Conservation (phyloP, 2,329 filamentous ascomycete genomes). For the Arthroderma uncinatum region DNA sequence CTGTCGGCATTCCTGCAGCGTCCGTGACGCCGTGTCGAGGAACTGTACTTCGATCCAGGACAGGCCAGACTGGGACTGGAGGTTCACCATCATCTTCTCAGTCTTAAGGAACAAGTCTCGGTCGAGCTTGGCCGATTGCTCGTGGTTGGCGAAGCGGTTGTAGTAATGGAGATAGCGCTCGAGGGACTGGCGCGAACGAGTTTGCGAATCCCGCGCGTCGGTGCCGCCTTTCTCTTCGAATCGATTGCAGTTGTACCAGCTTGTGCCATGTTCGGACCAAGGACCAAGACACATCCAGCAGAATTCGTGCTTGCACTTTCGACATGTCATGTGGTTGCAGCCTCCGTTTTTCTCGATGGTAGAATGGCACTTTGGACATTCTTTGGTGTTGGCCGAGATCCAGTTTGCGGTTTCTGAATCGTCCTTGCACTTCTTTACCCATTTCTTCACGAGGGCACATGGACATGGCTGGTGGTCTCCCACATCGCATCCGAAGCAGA, state of each 20-base stretch:
- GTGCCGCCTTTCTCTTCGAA: slow-evolving; percentile 92
- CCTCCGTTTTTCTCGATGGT: slow-evolving; percentile 99
- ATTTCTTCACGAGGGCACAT: slow-evolving; percentile 81
- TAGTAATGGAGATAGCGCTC: slow-evolving; percentile 99
- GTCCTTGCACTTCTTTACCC: slow-evolving; percentile 97
- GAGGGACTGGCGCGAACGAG: slow-evolving; percentile 75
- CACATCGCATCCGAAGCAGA: slow-evolving; percentile 90
- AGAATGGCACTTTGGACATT: slow-evolving; percentile 89
- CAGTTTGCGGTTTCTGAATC: slow-evolving; percentile 98
- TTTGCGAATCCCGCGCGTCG: slow-evolving; percentile 83
- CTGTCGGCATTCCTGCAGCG: slow-evolving; percentile 91
- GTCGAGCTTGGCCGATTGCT: slow-evolving; percentile 91
- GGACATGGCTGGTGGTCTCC: slow-evolving; percentile 89
- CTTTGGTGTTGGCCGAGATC: slow-evolving; percentile 98
- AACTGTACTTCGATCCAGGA: slow-evolving; percentile 99
- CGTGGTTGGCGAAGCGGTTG: slow-evolving; percentile 97
- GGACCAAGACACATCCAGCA: slow-evolving; percentile 99
- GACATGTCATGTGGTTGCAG: slow-evolving; percentile 96
- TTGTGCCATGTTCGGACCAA: slow-evolving; percentile 97
- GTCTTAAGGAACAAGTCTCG: slow-evolving; percentile 94
- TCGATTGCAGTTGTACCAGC: slow-evolving; percentile 98
- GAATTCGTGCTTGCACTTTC: slow-evolving; percentile 92
- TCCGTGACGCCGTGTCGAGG: slow-evolving; percentile 81
- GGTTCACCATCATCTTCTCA: slow-evolving; percentile 96
- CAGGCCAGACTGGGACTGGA: slow-evolving; percentile 88